Conservation (phyloP, 2,329 filamentous ascomycete species). For the Didymella segeticola region DNA sequence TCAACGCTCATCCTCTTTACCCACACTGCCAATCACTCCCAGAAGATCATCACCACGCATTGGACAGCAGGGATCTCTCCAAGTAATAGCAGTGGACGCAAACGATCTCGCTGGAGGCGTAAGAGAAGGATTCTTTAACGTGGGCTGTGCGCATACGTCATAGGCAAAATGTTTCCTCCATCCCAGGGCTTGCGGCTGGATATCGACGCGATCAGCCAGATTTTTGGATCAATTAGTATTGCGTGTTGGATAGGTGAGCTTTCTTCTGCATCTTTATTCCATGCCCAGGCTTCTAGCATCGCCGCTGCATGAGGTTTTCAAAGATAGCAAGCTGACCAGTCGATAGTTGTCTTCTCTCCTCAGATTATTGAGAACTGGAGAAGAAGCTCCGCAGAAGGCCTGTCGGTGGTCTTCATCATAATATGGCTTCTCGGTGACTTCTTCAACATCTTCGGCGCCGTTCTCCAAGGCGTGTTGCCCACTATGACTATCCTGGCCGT, state of each 20-base stretch:
- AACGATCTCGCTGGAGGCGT: neutral
- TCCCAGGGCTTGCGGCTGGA: constrained; percentile 71
- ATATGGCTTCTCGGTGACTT: constrained; percentile 94
- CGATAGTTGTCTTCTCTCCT: constrained; percentile 82
- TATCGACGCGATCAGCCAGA: constrained; percentile 89
- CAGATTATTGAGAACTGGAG: constrained; percentile 97
- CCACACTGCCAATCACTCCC: neutral
- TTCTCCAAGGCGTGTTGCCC: constrained; percentile 87
- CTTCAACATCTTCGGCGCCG: constrained; percentile 93
- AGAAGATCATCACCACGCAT: neutral
- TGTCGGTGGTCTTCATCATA: constrained; percentile 90
- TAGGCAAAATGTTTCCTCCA: constrained; percentile 59
- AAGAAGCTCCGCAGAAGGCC: constrained; percentile 80
- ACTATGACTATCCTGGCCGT: constrained; percentile 96
- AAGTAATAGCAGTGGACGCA: too few relatives aligned
- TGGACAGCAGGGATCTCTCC: too few relatives aligned
- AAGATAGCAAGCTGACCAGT: neutral
- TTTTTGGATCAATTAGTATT: constrained; percentile 94
- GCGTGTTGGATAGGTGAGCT: constrained; percentile 80
- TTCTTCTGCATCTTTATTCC: neutral
- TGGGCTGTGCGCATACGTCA: constrained; percentile 34
- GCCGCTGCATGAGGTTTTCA: neutral
- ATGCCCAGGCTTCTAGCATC: neutral
- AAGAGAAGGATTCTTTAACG: neutral
- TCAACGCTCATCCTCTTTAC: neutral